These are phyloP conservation scores for Penicillium sp. DNA, from an alignment of 2,329 filamentous ascomycete genomes.

Conservation along the genomic window DNA sequence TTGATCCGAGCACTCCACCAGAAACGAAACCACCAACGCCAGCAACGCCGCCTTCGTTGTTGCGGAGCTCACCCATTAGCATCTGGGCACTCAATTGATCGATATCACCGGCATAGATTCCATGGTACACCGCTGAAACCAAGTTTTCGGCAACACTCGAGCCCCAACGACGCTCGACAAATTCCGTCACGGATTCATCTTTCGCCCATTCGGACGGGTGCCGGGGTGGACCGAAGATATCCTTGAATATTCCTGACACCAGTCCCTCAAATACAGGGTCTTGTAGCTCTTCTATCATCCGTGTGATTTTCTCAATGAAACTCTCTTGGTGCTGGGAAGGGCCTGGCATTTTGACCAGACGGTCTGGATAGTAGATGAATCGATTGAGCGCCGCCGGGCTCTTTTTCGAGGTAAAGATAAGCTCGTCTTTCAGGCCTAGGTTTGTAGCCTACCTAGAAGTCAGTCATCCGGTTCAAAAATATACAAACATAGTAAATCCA, in stretches of 20 bases:
- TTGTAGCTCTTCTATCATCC: constrained; percentile 37
- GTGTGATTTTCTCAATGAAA: constrained; percentile 10
- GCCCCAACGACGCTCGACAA: constrained; percentile 58
- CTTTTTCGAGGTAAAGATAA: constrained; percentile 55
- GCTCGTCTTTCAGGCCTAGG: constrained; percentile 57
- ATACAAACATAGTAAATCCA: constrained; percentile 8
- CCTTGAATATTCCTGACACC: constrained; percentile 33
- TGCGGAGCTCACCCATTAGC: constrained; percentile 54
- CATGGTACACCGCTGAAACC: constrained; percentile 74
- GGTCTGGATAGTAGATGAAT: constrained; percentile 87
- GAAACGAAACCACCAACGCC: constrained; percentile 18
- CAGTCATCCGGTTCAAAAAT: not conserved
- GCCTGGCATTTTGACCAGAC: constrained; percentile 65
- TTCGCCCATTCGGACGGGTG: constrained; percentile 33
- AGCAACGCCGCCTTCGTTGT: constrained; percentile 45
- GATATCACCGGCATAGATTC: constrained; percentile 90
- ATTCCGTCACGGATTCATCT: constrained; percentile 74
- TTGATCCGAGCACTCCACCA: constrained; percentile 7
- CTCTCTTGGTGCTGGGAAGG: constrained; percentile 32
- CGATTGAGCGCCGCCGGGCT: constrained; percentile 62
- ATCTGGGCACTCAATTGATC: constrained; percentile 74
- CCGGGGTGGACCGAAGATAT: constrained; percentile 35
- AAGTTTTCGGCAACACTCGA: constrained; percentile 68
- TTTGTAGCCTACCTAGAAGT: constrained; percentile 54
- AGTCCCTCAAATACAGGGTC: constrained; percentile 56